phyloP scores from a whole-genome alignment of 345 rosid species.

The Cardamine chenopodiifolia region DNA sequence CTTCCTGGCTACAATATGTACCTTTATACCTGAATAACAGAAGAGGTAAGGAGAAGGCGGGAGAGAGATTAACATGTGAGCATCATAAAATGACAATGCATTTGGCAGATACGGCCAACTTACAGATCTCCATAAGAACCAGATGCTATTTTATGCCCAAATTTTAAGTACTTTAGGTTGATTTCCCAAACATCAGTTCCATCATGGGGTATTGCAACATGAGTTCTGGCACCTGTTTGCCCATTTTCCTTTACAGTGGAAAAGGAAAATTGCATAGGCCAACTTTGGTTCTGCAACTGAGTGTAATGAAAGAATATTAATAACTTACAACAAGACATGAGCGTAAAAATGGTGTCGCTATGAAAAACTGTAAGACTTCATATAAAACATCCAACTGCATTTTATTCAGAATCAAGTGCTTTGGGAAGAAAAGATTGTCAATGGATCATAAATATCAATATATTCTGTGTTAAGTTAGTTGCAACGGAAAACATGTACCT shows the following conservation, averaged over 20 bases:
- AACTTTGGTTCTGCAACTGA: slow-evolving; percentile 56
- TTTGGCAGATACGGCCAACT: slow-evolving; percentile 45
- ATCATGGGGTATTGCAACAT: slow-evolving; percentile 82
- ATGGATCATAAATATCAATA: background rate
- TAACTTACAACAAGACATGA: slow-evolving; percentile 8
- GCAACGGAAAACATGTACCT: slow-evolving; percentile 55
- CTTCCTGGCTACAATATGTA: slow-evolving; percentile 91
- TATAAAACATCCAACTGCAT: background rate
- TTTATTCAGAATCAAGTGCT: slow-evolving; percentile 1
- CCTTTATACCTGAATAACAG: slow-evolving; percentile 75
- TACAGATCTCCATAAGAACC: slow-evolving; percentile 98
- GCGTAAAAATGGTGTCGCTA: slow-evolving; percentile 19
- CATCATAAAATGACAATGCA: slow-evolving; percentile 15
- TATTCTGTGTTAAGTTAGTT: background rate
- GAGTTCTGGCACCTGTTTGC: slow-evolving; percentile 43
- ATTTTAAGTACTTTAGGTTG: slow-evolving; percentile 65
- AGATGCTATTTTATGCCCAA: slow-evolving; percentile 85
- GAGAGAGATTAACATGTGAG: slow-evolving; percentile 10
- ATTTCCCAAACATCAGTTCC: slow-evolving; percentile 99
- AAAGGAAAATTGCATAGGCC: slow-evolving; percentile 53
- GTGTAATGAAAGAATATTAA: slow-evolving; percentile 16
- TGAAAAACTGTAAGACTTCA: slow-evolving; percentile 9
- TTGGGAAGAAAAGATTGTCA: background rate
- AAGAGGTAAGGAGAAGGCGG: slow-evolving; percentile 16
- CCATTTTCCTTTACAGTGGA: slow-evolving; percentile 57